Base-by-base conservation (phyloP, 192 early-diverging fungal species). In the Glomus cerebriforme region DNA sequence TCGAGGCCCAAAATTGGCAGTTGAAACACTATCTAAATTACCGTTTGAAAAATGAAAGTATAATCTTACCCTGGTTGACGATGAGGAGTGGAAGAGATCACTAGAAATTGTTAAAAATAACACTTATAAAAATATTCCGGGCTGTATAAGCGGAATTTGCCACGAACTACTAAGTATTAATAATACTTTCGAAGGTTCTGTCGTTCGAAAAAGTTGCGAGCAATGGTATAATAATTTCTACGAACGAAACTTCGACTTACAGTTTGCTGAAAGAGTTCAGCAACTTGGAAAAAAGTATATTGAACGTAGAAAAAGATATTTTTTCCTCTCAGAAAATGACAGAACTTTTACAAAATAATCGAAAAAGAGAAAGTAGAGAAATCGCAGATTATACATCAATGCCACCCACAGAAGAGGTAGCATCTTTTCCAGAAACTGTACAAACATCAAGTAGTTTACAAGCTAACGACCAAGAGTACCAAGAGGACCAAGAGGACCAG, bases 151-250 rank as follows among this genome's bases (percentile, higher is more conserved):
- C 24, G 0, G 8, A 4, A 24, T 62, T 27, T 62, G 60, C 60
- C 24, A 62, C 7, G 60, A 62, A 62, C 60, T 62, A 62, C 24
- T 62, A 62, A 62, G 1, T 26, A 62, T 62, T 62, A 9, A 8
- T 62, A 62, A 62, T 62, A 62, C 24, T 27, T 62, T 62, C 0
- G 24, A 62, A 62, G 24, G 8, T 27, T 62, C 1, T 27, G 7
- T 24, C 24, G 8, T 62, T 27, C n/a, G 13, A 62, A 27, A 62
- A 62, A 62, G 60, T 62, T 62, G 60, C 7, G 2, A 62, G 60
- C 60, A 62, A 62, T 62, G 60, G 60, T 62, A 62, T 26, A 24
- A 62, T 62, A 26, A 62, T 62, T 62, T 62, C 24, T 62, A 62
- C 60, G 7, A 62, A 62, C 2, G 60, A 62, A 62, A 62, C 60